Conservation (phyloP, 306 rosid species). For the Vicia sativa region DNA sequence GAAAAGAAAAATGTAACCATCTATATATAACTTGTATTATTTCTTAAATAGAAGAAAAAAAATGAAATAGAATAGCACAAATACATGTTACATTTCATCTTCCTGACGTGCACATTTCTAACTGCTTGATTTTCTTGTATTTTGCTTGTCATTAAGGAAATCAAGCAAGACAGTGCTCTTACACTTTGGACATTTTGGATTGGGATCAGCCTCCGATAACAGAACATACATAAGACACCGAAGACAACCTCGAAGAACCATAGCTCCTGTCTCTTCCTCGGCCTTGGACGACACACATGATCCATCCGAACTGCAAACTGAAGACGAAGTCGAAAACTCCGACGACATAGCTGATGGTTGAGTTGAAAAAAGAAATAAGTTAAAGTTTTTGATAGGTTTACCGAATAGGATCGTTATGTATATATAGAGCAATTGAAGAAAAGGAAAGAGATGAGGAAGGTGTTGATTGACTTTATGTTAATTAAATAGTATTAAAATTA, state of each 20-base stretch:
- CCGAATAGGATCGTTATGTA: not conserved
- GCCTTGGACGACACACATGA: constrained; percentile 7
- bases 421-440: not conserved
- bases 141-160: constrained; percentile 4
- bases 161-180: constrained; percentile 21
- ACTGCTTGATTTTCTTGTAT: not conserved
- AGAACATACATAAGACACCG: constrained; percentile 7
- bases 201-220: not conserved
- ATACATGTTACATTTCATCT: constrained; percentile 1
- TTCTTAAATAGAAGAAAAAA: not conserved
- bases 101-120: not conserved
- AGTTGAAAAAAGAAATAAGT: not conserved
- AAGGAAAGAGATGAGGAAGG: not conserved
- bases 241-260: constrained; percentile 19
- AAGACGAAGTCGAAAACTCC: not conserved
- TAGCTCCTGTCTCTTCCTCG: not conserved
- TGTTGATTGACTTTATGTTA: not conserved
- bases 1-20: not conserved
- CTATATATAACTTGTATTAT: not conserved
- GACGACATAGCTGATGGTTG: constrained; percentile 7
- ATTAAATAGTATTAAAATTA: not conserved
- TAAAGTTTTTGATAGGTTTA: not conserved
- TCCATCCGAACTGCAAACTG: not conserved
- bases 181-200: constrained; percentile 11
- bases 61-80: not conserved